These are phyloP conservation scores for Oryza glumipatula DNA, from an alignment of 176 grass and related monocot species.

Conservation along the genomic window DNA sequence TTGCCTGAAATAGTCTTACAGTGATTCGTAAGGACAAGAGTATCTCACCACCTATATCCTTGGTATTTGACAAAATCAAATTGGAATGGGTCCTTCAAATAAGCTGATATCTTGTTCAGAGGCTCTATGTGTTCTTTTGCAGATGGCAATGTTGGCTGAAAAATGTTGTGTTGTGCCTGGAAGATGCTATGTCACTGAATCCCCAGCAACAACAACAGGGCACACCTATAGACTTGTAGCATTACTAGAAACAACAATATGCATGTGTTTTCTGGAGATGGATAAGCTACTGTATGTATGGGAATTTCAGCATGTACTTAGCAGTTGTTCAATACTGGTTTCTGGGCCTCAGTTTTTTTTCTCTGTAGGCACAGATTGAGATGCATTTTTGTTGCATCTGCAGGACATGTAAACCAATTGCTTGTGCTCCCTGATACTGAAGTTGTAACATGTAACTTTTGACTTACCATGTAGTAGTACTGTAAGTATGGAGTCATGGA, in stretches of 20 bases:
- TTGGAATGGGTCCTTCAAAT: neutral
- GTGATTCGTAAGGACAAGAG: neutral
- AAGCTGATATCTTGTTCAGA: neutral
- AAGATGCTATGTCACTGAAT: neutral
- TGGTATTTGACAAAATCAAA: neutral
- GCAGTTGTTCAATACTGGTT: neutral
- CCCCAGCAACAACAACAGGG: neutral
- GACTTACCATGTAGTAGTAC: neutral
- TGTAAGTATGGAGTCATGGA: neutral
- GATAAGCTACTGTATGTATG: neutral
- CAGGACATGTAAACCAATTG: neutral
- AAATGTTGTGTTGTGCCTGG: neutral
- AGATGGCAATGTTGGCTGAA: neutral
- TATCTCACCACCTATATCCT: neutral
- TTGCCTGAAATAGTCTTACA: neutral
- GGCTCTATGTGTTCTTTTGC: neutral
- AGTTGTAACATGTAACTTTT: neutral
- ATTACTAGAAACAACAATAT: neutral
- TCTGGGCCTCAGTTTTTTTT: neutral
- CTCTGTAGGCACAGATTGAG: neutral
- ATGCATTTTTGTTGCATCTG: neutral
- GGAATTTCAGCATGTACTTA: neutral
- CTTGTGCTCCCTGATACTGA: neutral
- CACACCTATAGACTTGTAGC: neutral
- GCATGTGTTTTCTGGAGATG: neutral